Conservation (phyloP, 371 early-diverging fungal species). For the Haplosporangium sp. region DNA sequence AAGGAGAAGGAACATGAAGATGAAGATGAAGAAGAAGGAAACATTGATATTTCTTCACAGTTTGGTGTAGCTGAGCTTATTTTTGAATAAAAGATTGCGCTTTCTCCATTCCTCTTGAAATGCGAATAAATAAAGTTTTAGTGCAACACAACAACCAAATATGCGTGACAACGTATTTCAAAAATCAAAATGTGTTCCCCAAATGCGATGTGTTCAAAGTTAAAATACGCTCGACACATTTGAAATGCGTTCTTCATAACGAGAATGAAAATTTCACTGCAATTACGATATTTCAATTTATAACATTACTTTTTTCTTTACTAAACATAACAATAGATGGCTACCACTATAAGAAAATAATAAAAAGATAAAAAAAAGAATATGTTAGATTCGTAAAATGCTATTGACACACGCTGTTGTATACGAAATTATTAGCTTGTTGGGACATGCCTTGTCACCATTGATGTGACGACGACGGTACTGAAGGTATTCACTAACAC, state of each 20-base stretch:
- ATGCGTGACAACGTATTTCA: no score
- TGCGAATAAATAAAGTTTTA: no score
- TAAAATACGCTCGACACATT: no score
- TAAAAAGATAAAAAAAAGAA: neutral
- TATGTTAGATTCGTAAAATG: no score
- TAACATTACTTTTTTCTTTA: neutral
- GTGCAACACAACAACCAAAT: no score
- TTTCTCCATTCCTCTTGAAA: no score
- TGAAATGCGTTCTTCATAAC: no score
- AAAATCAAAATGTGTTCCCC: no score
- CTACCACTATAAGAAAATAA: neutral
- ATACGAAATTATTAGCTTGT: neutral
- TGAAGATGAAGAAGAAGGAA: neutral
- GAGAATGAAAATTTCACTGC: no score
- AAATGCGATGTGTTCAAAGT: no score
- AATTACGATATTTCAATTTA: neutral
- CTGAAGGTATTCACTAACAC: constrained; percentile 34
- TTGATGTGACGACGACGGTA: constrained; percentile 38
- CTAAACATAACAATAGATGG: neutral
- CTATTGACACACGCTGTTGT: neutral
- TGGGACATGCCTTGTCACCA: constrained; percentile 31
- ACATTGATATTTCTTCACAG: neutral
- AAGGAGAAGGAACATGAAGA: neutral
- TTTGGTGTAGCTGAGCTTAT: neutral
- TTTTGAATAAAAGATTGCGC: constrained; percentile 1